These are phyloP conservation scores for Acanthamoeba sp. DNA, from an alignment of 208 protist species.

Conservation along the genomic window DNA sequence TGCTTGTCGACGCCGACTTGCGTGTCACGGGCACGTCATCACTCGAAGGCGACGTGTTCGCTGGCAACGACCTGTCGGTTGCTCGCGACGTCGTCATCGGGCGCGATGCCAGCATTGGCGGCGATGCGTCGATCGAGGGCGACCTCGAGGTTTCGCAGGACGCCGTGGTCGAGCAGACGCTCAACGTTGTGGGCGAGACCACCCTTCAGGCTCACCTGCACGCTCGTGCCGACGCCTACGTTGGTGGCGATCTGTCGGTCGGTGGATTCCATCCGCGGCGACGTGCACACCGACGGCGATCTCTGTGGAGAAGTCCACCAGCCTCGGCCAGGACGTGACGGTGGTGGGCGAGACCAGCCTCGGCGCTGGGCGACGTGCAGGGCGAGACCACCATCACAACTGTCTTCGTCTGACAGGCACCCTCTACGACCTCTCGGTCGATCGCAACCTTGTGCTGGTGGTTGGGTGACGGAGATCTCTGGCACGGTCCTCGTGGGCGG, in stretches of 20 bases:
- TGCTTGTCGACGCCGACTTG: background rate
- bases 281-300: background rate
- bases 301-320: slow-evolving; percentile 15
- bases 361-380: background rate
- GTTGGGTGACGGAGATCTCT: background rate
- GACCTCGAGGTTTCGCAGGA: background rate
- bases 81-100: background rate
- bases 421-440: background rate
- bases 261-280: background rate
- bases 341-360: background rate
- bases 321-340: background rate
- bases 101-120: background rate
- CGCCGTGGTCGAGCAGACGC: too few relatives aligned
- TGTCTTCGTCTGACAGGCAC: too few relatives aligned
- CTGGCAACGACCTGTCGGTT: background rate
- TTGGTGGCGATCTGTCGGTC: background rate
- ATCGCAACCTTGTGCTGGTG: background rate
- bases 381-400: background rate
- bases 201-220: background rate
- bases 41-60: background rate
- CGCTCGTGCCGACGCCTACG: background rate
- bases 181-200: background rate
- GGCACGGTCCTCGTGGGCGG: too few relatives aligned
- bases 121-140: background rate
- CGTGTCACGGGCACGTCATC: background rate